These are phyloP conservation scores for Fusarium mundagurra DNA, from an alignment of 2,329 filamentous ascomycete genomes.

Conservation along the genomic window DNA sequence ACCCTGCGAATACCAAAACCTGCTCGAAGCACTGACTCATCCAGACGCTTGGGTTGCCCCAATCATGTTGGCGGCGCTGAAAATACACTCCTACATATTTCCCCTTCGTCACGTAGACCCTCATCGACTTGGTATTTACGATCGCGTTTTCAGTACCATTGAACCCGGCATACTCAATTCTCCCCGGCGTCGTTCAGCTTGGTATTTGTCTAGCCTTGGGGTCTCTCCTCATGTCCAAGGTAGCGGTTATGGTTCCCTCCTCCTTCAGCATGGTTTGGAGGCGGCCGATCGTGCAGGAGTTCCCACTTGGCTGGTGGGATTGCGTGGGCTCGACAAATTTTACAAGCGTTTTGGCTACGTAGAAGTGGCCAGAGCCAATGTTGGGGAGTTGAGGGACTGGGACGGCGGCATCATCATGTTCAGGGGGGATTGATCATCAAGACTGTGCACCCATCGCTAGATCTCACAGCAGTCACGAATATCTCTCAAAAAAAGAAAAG, in stretches of 20 bases:
- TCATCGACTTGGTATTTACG: conserved; percentile 36
- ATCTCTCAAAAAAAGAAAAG: background rate
- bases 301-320: conserved; percentile 47
- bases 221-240: conserved; percentile 47
- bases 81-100: conserved; percentile 40
- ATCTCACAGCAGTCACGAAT: background rate
- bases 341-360: conserved; percentile 49
- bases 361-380: conserved; percentile 49
- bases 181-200: conserved; percentile 44
- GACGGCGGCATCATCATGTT: conserved; percentile 52
- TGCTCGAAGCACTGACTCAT: background rate
- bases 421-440: conserved; percentile 41
- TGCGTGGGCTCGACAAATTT: conserved; percentile 46
- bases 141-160: conserved; percentile 40
- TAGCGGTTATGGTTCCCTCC: conserved; percentile 44
- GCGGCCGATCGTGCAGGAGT: conserved; percentile 43
- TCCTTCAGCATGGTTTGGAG: conserved; percentile 46
- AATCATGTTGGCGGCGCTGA: conserved; percentile 39
- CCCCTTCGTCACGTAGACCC: conserved; percentile 38
- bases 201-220: conserved; percentile 50
- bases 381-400: conserved; percentile 49
- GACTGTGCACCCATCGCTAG: background rate
- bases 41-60: conserved; percentile 47
- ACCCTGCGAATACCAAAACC: background rate
- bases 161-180: conserved; percentile 42